phyloP scores from a whole-genome alignment of 805 yeast genomes.

The Candida maesae region DNA sequence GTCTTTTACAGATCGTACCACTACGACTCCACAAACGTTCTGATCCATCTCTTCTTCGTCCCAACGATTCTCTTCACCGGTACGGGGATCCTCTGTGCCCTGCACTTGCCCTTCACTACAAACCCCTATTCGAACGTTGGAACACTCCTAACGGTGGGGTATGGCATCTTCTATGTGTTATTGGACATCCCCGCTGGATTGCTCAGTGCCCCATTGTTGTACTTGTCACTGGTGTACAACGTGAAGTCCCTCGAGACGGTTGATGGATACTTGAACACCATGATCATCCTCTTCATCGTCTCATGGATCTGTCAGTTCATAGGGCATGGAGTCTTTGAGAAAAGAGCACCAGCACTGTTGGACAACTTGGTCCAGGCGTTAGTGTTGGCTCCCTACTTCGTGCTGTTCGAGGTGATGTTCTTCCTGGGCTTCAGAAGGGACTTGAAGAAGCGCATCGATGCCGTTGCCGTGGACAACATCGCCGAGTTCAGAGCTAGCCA shows the following conservation, averaged over 20 bases:
- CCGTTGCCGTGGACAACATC: conserved; percentile 33
- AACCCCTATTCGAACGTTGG: conserved; percentile 41
- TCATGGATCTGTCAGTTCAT: conserved; percentile 84
- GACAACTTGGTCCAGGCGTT: conserved; percentile 83
- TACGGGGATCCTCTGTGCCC: conserved; percentile 36
- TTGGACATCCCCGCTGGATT: conserved; percentile 54
- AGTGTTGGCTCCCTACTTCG: conserved; percentile 89
- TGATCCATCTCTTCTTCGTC: conserved; percentile 74
- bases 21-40: conserved; percentile 54
- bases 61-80: conserved; percentile 68
- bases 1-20: conserved; percentile 58
- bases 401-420: conserved; percentile 72
- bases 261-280: conserved; percentile 17
- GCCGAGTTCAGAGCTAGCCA: conserved; percentile 18
- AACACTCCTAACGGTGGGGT: conserved; percentile 40
- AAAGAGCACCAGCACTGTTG: conserved; percentile 78
- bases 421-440: conserved; percentile 53
- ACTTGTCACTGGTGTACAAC: conserved; percentile 26
- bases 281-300: conserved; percentile 38
- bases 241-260: conserved; percentile 21
- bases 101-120: conserved; percentile 21
- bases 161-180: conserved; percentile 52
- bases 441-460: conserved; percentile 36
- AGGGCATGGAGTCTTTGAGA: conserved; percentile 83
- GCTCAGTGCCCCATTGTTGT: conserved; percentile 37